phyloP scores from a whole-genome alignment of 352 stramenopile species.

The Phytopythium delawarense region DNA sequence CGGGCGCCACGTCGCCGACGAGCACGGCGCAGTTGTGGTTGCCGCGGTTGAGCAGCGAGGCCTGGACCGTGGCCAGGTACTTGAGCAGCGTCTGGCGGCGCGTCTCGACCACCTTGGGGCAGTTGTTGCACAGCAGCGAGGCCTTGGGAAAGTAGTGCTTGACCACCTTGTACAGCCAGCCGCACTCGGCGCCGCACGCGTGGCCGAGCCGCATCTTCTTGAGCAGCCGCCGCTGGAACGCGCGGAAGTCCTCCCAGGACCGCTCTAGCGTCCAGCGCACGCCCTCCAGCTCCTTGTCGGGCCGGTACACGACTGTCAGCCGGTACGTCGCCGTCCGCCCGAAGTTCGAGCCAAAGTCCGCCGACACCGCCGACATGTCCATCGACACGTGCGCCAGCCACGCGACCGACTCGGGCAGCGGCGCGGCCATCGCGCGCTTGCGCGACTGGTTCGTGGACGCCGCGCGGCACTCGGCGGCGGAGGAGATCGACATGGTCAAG shows the following conservation, averaged over 20 bases:
- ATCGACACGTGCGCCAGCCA: slow-evolving; percentile 33
- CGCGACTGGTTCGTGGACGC: slow-evolving; percentile 4
- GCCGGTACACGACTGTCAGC: slow-evolving; percentile 28
- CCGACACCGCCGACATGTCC: slow-evolving; percentile 14
- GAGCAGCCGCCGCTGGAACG: slow-evolving; percentile 44
- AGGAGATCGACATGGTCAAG: neutral
- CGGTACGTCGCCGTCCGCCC: slow-evolving; percentile 25
- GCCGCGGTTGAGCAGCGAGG: slow-evolving; percentile 31
- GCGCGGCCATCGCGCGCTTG: slow-evolving; percentile 19
- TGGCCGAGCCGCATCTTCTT: slow-evolving; percentile 48
- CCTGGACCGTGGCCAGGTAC: slow-evolving; percentile 30
- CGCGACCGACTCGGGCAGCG: slow-evolving; percentile 23
- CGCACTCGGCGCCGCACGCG: slow-evolving; percentile 54
- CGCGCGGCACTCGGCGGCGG: slow-evolving; percentile 1
- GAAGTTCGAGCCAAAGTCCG: slow-evolving; percentile 6
- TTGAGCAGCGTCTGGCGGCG: slow-evolving; percentile 32
- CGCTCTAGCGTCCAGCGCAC: slow-evolving; percentile 27
- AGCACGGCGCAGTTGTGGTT: slow-evolving; percentile 33
- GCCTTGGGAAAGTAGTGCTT: slow-evolving; percentile 58
- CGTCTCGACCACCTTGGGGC: slow-evolving; percentile 25
- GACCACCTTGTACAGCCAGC: slow-evolving; percentile 59
- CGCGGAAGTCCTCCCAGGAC: slow-evolving; percentile 41
- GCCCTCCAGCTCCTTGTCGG: slow-evolving; percentile 20
- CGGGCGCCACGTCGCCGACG: slow-evolving; percentile 22
- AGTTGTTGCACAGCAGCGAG: slow-evolving; percentile 33